Base-by-base conservation (phyloP, 106 monocot genomes). In the Cymbidium sinense region DNA sequence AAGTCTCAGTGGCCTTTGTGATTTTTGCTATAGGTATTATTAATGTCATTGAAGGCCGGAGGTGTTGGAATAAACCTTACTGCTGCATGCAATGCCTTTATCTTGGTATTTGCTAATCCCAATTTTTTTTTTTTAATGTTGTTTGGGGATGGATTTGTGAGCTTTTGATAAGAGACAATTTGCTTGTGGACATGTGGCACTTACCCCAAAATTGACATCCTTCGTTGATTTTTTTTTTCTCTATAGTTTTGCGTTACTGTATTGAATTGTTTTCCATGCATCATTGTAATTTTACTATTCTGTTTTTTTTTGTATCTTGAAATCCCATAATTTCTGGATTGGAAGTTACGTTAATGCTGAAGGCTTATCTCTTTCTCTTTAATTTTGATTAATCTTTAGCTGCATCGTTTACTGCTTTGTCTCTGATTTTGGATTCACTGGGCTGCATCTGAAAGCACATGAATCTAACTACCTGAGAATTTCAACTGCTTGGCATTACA, bases 51-150 rank as follows among this genome's bases (percentile, higher is more conserved):
- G 44, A 96, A 93, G 79, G 91, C 96, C 76, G 96, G 96, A 50
- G 96, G 96, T 86, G 96, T 96, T 79, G 96, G 96, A 72, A 83
- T 96, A 82, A 96, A 96, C 76, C 93, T 96, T 65, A 96, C 96
- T 55, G 96, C 96, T 52, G 96, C 96, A 79, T 89, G 85, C 50
- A 93, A 93, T 93, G 96, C 91, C 72, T 96, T 96, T 83, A 82
- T 96, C 27, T 79, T 96, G 96, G 96, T 96, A 90, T 74, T 54
- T 43, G 23, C 74, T 44, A 11, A 36, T 43, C 50, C 27, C 3
- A 34, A 33, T 15, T 31, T 18, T 33, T 69, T 69, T 27, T 15
- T 69, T 13, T n/a, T n/a, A n/a, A n/a, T 29, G n/a, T 64, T 29
- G 29, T 64, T 9, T 5, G 64, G 41, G n/a, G 12, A 28, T 64